A percentile compares a stretch with the other conserved stretches of the same genome.
These are phyloP conservation scores for Petrea volubilis DNA, from an alignment of 257 asterid species.

Conservation along the genomic window DNA sequence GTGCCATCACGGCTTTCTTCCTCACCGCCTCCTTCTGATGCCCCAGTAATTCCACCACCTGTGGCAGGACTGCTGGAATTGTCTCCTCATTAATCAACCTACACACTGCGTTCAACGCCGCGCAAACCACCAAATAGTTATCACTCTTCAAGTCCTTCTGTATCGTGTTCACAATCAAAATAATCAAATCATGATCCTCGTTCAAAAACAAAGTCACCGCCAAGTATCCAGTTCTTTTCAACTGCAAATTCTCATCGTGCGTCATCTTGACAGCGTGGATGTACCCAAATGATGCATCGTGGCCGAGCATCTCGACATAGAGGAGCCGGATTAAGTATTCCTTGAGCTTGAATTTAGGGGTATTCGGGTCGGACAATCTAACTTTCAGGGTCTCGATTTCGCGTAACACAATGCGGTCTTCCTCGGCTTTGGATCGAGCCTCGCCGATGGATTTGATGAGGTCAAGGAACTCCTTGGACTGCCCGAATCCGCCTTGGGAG, in stretches of 20 bases:
- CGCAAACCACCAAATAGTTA: slow-evolving; percentile 80
- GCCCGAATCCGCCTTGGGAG: slow-evolving; percentile 90
- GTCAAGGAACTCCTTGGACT: slow-evolving; percentile 91
- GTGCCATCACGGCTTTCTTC: slow-evolving; percentile 97
- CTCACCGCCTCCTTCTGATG: slow-evolving; percentile 94
- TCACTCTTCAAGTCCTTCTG: slow-evolving; percentile 98
- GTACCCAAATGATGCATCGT: slow-evolving; percentile 93
- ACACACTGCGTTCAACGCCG: slow-evolving; percentile 90
- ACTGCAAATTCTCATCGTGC: slow-evolving; percentile 73
- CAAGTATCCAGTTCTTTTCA: slow-evolving; percentile 86
- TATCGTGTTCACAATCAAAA: slow-evolving; percentile 89
- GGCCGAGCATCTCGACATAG: slow-evolving; percentile 95
- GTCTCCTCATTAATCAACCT: slow-evolving; percentile 97
- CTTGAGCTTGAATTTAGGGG: slow-evolving; percentile 84
- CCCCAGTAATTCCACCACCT: slow-evolving; percentile 79
- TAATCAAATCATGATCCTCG: slow-evolving; percentile 95
- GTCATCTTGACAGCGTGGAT: slow-evolving; percentile 99
- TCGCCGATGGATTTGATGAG: slow-evolving; percentile 94
- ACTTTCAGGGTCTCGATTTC: slow-evolving; percentile 87
- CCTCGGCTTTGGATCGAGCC: slow-evolving; percentile 96
- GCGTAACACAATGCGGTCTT: slow-evolving; percentile 84
- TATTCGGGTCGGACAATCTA: slow-evolving; percentile 69
- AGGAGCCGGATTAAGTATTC: slow-evolving; percentile 83
- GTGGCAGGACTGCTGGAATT: slow-evolving; percentile 92
- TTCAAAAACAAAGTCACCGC: slow-evolving; percentile 87